Conservation (phyloP, 768 basidiomycete species). For the Tulasnella sp. region DNA sequence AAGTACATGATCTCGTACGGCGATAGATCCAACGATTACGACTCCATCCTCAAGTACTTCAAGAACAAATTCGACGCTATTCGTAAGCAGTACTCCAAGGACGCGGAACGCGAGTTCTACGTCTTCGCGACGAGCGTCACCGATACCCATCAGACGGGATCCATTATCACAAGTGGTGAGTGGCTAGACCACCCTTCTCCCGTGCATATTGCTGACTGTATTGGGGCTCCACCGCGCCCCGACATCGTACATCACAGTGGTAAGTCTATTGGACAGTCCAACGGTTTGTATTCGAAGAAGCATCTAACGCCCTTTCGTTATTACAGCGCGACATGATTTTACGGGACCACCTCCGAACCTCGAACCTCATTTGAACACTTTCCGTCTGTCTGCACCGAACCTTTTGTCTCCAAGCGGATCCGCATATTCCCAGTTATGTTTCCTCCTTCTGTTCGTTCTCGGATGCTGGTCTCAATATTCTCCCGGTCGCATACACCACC, state of each 20-base stretch:
- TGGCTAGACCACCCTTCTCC: neutral
- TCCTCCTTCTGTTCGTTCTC: neutral
- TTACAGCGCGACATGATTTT: slow-evolving; percentile 8
- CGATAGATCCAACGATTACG: slow-evolving; percentile 51
- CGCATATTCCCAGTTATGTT: neutral
- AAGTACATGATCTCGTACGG: slow-evolving; percentile 51
- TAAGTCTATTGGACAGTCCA: neutral
- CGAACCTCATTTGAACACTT: slow-evolving; percentile 9
- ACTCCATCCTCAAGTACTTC: slow-evolving; percentile 50
- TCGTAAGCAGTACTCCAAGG: slow-evolving; percentile 3
- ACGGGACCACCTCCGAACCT: slow-evolving; percentile 9
- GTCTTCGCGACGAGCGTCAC: slow-evolving; percentile 10
- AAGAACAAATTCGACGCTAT: slow-evolving; percentile 14
- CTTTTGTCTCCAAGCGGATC: neutral
- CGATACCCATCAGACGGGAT: slow-evolving; percentile 8
- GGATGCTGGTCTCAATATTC: neutral
- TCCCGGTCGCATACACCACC: neutral
- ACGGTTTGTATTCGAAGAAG: neutral
- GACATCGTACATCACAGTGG: neutral
- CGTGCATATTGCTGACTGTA: neutral
- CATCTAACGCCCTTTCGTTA: neutral
- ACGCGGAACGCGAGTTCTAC: slow-evolving; percentile 11
- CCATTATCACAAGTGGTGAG: slow-evolving; percentile 11
- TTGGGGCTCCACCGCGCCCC: neutral
- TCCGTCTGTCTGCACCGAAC: neutral